phyloP scores from a whole-genome alignment of 164 flowering plant species.

The Vitis labrusca region DNA sequence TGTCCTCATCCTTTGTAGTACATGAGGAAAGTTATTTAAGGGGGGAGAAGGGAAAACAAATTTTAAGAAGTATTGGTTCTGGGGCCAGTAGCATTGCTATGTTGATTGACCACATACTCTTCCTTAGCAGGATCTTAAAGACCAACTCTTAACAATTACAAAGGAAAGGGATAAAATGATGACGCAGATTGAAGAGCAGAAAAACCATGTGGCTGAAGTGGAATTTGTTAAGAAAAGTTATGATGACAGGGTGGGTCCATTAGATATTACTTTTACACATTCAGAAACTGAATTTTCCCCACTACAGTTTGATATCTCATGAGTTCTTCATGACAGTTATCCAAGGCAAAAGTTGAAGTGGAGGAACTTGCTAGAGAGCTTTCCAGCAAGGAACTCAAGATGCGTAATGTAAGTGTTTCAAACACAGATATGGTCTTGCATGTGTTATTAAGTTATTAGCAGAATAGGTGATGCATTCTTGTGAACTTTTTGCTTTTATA shows the following conservation, averaged over 20 bases:
- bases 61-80: no score
- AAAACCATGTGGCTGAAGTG: constrained; percentile 17
- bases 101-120: neutral
- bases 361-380: constrained; percentile 31
- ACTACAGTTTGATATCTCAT: constrained; percentile 1
- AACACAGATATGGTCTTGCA: no score
- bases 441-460: no score
- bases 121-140: constrained; percentile 19
- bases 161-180: constrained; percentile 40
- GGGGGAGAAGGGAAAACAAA: no score
- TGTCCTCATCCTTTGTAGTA: neutral
- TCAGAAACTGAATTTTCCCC: neutral
- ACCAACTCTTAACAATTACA: constrained; percentile 25
- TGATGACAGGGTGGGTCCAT: constrained; percentile 22
- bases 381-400: constrained; percentile 40
- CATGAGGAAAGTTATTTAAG: neutral
- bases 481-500: no score
- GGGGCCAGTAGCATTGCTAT: neutral
- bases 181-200: constrained; percentile 23
- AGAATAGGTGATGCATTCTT: no score
- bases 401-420: constrained; percentile 44
- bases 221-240: constrained; percentile 19
- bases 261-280: neutral
- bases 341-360: constrained; percentile 36
- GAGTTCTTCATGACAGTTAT: constrained; percentile 28